Percentiles rank a stretch among this genome's conserved stretches.
These are phyloP conservation scores for Rugonectria rugulosa DNA, from an alignment of 2,329 filamentous ascomycete genomes.

Conservation along the genomic window DNA sequence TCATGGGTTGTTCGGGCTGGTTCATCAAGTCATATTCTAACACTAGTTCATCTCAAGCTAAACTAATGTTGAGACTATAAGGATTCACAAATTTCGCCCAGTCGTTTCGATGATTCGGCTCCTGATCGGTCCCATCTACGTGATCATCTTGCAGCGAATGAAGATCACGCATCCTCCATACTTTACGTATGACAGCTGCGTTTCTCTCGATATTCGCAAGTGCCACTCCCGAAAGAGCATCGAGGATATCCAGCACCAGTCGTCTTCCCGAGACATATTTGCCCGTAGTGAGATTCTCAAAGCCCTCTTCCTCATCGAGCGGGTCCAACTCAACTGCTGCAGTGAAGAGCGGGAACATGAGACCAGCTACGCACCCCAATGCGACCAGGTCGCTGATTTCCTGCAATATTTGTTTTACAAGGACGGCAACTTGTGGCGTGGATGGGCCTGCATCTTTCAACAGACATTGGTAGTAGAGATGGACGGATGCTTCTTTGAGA, in stretches of 20 bases:
- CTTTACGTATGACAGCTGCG: slow-evolving; percentile 53
- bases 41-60: slow-evolving; percentile 29
- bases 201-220: slow-evolving; percentile 53
- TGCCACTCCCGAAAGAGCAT: slow-evolving; percentile 49
- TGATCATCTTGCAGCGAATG: slow-evolving; percentile 18
- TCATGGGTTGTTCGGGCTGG: no score
- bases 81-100: slow-evolving; percentile 39
- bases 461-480: slow-evolving; percentile 55
- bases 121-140: neutral
- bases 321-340: slow-evolving; percentile 33
- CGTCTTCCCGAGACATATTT: slow-evolving; percentile 22
- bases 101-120: slow-evolving; percentile 25
- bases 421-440: slow-evolving; percentile 19
- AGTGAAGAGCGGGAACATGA: slow-evolving; percentile 32
- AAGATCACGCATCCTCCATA: slow-evolving; percentile 55
- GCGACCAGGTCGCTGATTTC: slow-evolving; percentile 20
- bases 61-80: slow-evolving; percentile 38
- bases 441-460: slow-evolving; percentile 51
- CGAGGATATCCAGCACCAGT: slow-evolving; percentile 30
- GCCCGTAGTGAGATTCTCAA: neutral
- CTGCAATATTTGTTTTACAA: slow-evolving; percentile 15
- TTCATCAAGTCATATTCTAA: no score
- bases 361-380: slow-evolving; percentile 28
- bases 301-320: slow-evolving; percentile 21
- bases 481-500: slow-evolving; percentile 49